These are phyloP conservation scores for Madurella fahalii DNA, from an alignment of 2,329 filamentous ascomycete genomes.

Conservation along the genomic window DNA sequence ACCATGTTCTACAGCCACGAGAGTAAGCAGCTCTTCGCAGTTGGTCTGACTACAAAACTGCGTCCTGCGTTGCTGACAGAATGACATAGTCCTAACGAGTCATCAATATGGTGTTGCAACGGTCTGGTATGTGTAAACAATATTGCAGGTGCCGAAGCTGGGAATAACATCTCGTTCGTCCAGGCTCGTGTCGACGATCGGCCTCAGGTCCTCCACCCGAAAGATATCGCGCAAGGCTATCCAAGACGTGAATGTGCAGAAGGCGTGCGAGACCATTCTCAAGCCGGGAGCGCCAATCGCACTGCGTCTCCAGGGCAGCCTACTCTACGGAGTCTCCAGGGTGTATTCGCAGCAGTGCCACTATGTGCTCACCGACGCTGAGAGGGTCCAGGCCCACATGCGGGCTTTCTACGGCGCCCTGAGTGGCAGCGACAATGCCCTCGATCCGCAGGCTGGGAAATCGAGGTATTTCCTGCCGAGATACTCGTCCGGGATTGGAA, in stretches of 20 bases:
- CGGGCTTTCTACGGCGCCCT: conserved; percentile 59
- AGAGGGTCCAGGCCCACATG: conserved; percentile 71
- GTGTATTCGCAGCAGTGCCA: conserved; percentile 84
- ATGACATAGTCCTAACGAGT: conserved; percentile 65
- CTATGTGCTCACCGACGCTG: conserved; percentile 78
- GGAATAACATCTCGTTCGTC: neutral
- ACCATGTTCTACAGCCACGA: conserved; percentile 95
- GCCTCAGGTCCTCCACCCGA: conserved; percentile 64
- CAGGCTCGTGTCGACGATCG: conserved; percentile 89
- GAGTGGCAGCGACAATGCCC: conserved; percentile 45
- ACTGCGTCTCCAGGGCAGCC: conserved; percentile 79
- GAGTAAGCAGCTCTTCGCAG: conserved; percentile 50
- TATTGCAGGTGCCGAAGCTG: neutral
- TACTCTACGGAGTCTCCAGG: conserved; percentile 79
- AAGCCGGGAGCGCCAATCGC: conserved; percentile 79
- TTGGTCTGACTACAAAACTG: conserved; percentile 25
- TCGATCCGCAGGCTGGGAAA: conserved; percentile 69
- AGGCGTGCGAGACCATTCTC: conserved; percentile 84
- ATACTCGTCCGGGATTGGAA: neutral
- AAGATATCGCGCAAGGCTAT: conserved; percentile 83
- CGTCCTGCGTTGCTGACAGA: neutral
- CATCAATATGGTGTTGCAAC: conserved; percentile 90
- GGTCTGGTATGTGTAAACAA: conserved; percentile 66
- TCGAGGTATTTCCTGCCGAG: conserved; percentile 52
- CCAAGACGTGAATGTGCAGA: conserved; percentile 78